phyloP scores from a whole-genome alignment of 2,329 filamentous ascomycete species.

The Talaromyces amestolkiae region DNA sequence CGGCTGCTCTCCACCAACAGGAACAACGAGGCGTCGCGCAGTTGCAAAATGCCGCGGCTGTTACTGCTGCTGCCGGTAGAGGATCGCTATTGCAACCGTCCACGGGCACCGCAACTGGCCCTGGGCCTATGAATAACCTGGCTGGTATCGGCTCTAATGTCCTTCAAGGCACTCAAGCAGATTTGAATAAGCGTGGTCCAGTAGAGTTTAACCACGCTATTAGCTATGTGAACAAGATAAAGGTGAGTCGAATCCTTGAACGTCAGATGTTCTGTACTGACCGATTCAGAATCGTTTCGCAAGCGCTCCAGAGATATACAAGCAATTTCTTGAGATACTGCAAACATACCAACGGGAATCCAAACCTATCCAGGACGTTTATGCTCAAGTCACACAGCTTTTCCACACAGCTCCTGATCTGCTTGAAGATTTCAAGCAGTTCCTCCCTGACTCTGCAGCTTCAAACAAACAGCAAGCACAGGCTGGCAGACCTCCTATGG shows the following conservation, averaged over 20 bases:
- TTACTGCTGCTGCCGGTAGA: conserved; percentile 38
- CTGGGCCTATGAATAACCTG: conserved; percentile 56
- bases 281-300: conserved; percentile 81
- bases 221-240: conserved; percentile 99
- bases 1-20: conserved; percentile 56
- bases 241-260: conserved; percentile 59
- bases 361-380: conserved; percentile 97
- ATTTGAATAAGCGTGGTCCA: conserved; percentile 79
- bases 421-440: conserved; percentile 97
- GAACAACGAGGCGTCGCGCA: conserved; percentile 66
- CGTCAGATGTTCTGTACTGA: background rate
- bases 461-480: conserved; percentile 62
- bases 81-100: conserved; percentile 50
- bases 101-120: conserved; percentile 45
- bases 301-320: conserved; percentile 96
- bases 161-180: conserved; percentile 53
- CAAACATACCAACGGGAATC: conserved; percentile 98
- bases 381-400: conserved; percentile 89
- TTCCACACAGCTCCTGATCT: conserved; percentile 93
- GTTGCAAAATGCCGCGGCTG: conserved; percentile 62
- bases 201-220: conserved; percentile 99
- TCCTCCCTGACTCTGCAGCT: conserved; percentile 84
- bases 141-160: conserved; percentile 62
- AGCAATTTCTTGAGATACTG: conserved; percentile 95
- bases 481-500: conserved; percentile 60